Evolutionary conservation across 257 asterid species (phyloP), one percentile per base, ranked within the genome.

Genomic region (Solanum lycopersicoides): DNA sequence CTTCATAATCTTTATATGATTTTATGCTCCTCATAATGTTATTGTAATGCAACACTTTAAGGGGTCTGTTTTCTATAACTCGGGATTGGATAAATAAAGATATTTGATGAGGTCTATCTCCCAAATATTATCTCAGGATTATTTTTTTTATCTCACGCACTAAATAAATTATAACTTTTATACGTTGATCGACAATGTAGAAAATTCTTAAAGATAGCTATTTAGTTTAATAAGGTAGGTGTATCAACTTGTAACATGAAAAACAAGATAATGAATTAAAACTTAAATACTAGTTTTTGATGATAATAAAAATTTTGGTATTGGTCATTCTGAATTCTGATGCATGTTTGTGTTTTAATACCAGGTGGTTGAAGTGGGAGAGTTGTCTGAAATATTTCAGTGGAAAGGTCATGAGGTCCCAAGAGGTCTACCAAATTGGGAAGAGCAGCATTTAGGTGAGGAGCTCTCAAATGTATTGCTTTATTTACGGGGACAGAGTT

Each of bases 321-420:
- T 53, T 10, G 56, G 32, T 89, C 66, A 7, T 72, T 18, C 80
- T 72, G 80, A 35, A 30, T 69, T 32, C n/a, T 69, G 35, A 65
- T 65, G 30, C 30, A 20, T 56, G 65, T n/a, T n/a, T 65, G 15
- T 30, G 11, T 34, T n/a, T 79, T 13, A 45, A 15, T 45, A 45
- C 76, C 89, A 94, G 97, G 93, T 94, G 21, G 97, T 94, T 14
- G 95, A 93, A 91, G 94, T 93, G 11, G 97, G 97, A 34, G 97
- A 94, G n/a, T n/a, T 94, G 69, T 94, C 95, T 14, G 97, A 94
- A 75, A 90, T 94, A 76, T 94, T 93, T 86, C 95, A 94, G 84
- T 94, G 95, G 97, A 93, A 92, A 89, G 95, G 94, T n/a, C n/a
- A n/a, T 35, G 97, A 94, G 91, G 97, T 93, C n/a, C n/a, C 91